phyloP scores from a whole-genome alignment of 768 basidiomycete genomes.

The Ramaria sp. region DNA sequence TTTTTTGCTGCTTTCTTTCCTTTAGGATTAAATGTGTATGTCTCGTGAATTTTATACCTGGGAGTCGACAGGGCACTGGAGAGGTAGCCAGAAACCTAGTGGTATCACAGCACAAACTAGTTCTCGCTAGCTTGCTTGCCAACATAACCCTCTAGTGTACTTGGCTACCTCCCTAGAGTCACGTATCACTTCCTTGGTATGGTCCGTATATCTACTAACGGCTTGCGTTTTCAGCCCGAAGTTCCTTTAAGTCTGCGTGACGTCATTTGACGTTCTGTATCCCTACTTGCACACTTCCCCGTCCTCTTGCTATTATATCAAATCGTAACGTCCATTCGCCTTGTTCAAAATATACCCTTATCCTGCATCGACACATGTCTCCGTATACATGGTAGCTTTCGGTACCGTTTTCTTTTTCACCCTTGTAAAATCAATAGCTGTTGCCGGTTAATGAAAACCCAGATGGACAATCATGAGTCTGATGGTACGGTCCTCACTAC shows the following conservation, averaged over 20 bases:
- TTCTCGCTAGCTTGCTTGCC: too few species aligned
- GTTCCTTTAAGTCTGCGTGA: slow-evolving; percentile 86
- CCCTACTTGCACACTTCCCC: slow-evolving; percentile 45
- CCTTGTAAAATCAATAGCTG: slow-evolving; percentile 59
- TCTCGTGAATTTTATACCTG: slow-evolving; percentile 8
- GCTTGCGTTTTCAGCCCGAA: slow-evolving; percentile 52
- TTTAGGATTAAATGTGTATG: slow-evolving; percentile 82
- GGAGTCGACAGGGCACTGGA: too few species aligned
- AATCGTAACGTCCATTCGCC: slow-evolving; percentile 33
- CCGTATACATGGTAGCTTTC: slow-evolving; percentile 38
- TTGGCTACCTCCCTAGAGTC: too few species aligned
- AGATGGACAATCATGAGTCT: slow-evolving; percentile 56
- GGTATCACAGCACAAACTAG: too few species aligned
- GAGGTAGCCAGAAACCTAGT: too few species aligned
- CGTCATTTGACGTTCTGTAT: slow-evolving; percentile 73
- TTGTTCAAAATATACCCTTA: slow-evolving; percentile 58
- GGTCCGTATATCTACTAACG: background rate
- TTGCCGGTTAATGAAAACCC: slow-evolving; percentile 16
- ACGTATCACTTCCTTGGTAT: too few species aligned
- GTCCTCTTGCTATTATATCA: slow-evolving; percentile 38
- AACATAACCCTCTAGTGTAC: too few species aligned
- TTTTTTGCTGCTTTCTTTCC: background rate
- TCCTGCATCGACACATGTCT: slow-evolving; percentile 52
- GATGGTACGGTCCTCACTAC: slow-evolving; percentile 89
- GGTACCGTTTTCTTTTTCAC: slow-evolving; percentile 31